Evolutionary conservation across 306 rosid species (phyloP).

Genomic region (Carpinus viminea): DNA sequence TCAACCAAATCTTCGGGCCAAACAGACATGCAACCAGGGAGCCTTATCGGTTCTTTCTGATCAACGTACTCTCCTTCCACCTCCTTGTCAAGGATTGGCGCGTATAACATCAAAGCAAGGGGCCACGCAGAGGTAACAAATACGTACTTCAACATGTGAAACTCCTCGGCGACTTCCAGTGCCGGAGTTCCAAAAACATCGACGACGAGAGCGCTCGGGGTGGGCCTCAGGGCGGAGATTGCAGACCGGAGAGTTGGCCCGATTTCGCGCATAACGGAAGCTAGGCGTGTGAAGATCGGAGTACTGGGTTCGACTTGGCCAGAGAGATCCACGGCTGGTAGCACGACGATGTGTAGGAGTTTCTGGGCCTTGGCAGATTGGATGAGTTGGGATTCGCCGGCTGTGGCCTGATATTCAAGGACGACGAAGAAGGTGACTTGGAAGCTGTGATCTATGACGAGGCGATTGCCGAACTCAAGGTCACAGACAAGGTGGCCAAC

Average conservation of each 20-base stretch:
- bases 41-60: slow-evolving; percentile 5
- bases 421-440: slow-evolving; percentile 8
- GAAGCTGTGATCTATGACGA: background rate
- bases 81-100: background rate
- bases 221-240: background rate
- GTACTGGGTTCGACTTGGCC: background rate
- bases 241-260: background rate
- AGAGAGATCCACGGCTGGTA: background rate
- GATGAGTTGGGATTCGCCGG: background rate
- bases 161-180: background rate
- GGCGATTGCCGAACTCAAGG: slow-evolving; percentile 2
- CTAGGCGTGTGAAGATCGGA: background rate
- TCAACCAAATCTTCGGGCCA: slow-evolving; percentile 40
- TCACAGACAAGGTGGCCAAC: background rate
- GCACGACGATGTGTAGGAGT: slow-evolving; percentile 2
- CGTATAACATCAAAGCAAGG: background rate
- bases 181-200: slow-evolving; percentile 1
- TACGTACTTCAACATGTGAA: slow-evolving; percentile 5
- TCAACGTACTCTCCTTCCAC: slow-evolving; percentile 3
- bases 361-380: background rate
- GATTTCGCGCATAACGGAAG: background rate
- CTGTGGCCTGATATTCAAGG: background rate
- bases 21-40: slow-evolving; percentile 23
- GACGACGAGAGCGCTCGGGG: background rate
- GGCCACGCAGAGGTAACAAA: background rate